Evolutionary conservation across 2,329 filamentous ascomycete species (phyloP), one percentile per base, ranked within the genome.

Genomic region (Fusarium circinatum): DNA sequence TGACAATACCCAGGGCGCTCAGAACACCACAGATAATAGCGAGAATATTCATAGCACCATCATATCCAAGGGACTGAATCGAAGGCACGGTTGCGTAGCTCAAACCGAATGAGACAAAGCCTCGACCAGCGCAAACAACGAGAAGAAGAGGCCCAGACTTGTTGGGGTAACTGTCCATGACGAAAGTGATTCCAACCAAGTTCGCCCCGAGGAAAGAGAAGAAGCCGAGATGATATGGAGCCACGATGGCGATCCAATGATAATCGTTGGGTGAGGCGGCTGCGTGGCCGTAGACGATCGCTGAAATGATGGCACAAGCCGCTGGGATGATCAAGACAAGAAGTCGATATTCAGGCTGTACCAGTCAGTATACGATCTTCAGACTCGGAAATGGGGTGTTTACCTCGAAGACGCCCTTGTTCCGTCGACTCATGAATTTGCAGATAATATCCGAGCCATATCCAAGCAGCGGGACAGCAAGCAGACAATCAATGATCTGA

Each of bases 131-230:
- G 0, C 65, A 68, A 8, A 68, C 62, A 0, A 68, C 52, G 1
- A 68, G 62, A 5, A 68, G 62, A 0, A 68, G 45, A 18, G 52
- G 62, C 2, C 52, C 65, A 3, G 65, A 60, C 5, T 68, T 67
- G 4, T 51, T 67, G 8, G 65, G 65, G 2, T 67, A 68, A 14
- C 62, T 67, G 4, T 68, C 65, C 62, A 68, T 68, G 5, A 67
- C 54, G 0, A 67, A 68, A 1, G 65, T 68, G 8, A 68, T 67
- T 2, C 65, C 65, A 0, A 68, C 62, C 22, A 68, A 13, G 24
- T 68, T 68, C 0, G 65, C 65, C 2, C 62, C 54, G 0, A 68
- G 65, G 28, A 68, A 68, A 1, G 62, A 47, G 8, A 68, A 67
- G 34, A 67, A 68, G 5, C 65, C 45, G 0, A 68, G 62, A 11